phyloP scores from a whole-genome alignment of 495 filamentous ascomycete genomes.

The Neurospora tetraspora region DNA sequence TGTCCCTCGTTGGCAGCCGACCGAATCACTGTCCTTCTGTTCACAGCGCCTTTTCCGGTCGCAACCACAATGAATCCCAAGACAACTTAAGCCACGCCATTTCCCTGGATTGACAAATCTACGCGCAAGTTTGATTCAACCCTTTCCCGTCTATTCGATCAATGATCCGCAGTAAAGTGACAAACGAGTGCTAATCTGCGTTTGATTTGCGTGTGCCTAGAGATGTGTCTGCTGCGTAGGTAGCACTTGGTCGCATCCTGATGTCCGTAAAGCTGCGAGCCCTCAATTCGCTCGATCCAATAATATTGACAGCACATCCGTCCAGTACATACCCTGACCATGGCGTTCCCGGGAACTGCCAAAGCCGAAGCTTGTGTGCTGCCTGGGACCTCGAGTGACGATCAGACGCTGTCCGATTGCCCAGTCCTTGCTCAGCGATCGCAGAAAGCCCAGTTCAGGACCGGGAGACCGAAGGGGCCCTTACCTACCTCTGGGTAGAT shows the following conservation, averaged over 20 bases:
- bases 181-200: neutral
- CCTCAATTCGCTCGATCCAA: neutral
- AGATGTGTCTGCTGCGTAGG: neutral
- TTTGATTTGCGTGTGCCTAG: neutral
- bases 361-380: neutral
- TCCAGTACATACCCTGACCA: neutral
- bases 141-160: neutral
- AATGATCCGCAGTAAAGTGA: neutral
- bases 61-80: neutral
- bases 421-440: neutral
- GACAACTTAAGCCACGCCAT: neutral
- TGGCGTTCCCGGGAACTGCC: constrained; percentile 5
- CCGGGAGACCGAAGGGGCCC: neutral
- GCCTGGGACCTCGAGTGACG: neutral
- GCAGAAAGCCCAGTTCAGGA: neutral
- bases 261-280: neutral
- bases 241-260: neutral
- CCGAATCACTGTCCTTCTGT: neutral
- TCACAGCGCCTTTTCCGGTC: neutral
- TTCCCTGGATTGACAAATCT: neutral
- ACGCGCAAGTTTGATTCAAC: neutral
- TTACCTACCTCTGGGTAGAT: neutral
- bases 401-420: neutral
- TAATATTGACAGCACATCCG: neutral
- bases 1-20: neutral